Evolutionary conservation across 2,329 filamentous ascomycete genomes (phyloP).

Genomic region (Trichoderma atroviride): DNA sequence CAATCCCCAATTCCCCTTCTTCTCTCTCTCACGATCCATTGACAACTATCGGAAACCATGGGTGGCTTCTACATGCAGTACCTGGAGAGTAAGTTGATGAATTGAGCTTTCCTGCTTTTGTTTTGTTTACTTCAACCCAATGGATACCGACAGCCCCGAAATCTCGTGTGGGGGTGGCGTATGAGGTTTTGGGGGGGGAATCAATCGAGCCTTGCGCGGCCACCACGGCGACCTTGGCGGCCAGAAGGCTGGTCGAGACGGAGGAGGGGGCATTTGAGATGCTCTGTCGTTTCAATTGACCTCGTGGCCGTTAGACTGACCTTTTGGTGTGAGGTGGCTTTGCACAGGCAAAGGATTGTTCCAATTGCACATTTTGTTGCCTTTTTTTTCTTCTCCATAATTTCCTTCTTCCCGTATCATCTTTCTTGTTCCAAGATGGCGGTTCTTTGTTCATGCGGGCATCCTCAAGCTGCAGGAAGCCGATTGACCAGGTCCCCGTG

Average conservation of each 20-base stretch:
- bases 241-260: not conserved
- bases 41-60: constrained; percentile 48
- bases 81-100: constrained; percentile 67
- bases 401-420: not conserved
- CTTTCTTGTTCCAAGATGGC: not conserved
- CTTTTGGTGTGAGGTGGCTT: not conserved
- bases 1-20: constrained; percentile 6
- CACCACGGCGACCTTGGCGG: constrained; percentile 19
- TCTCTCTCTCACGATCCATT: constrained; percentile 11
- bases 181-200: constrained; percentile 22
- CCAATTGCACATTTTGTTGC: not conserved
- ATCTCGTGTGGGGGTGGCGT: constrained; percentile 27
- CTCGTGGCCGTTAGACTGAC: not conserved
- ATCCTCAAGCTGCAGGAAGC: constrained; percentile 23
- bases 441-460: constrained; percentile 5
- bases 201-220: constrained; percentile 14
- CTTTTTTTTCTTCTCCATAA: not conserved
- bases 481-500: constrained; percentile 40
- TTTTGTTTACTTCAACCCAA: constrained; percentile 29
- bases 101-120: constrained; percentile 24
- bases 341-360: not conserved
- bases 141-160: constrained; percentile 28
- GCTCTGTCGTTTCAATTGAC: not conserved
- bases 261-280: not conserved
- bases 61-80: constrained; percentile 73